These are phyloP conservation scores for Tolypocladium capitatum DNA, from an alignment of 2,329 filamentous ascomycete genomes.

Conservation along the genomic window DNA sequence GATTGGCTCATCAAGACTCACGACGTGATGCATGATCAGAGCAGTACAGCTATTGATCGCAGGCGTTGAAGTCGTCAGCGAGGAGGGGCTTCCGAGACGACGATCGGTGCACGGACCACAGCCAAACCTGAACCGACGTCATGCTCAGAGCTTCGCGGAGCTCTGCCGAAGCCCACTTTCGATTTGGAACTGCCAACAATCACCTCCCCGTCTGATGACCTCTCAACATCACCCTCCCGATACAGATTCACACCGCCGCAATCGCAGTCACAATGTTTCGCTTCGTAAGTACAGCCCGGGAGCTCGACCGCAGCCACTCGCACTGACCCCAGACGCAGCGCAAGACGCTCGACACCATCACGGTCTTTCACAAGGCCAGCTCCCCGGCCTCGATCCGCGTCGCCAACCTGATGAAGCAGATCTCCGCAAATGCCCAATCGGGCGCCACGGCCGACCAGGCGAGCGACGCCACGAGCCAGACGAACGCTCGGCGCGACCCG, in stretches of 20 bases:
- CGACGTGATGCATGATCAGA: background rate
- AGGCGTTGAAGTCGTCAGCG: background rate
- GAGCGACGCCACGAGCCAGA: conserved; percentile 49
- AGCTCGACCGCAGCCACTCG: background rate
- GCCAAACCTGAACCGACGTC: background rate
- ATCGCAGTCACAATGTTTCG: conserved; percentile 9
- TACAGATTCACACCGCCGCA: background rate
- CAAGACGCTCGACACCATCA: conserved; percentile 81
- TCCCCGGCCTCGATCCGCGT: conserved; percentile 60
- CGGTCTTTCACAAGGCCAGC: conserved; percentile 83
- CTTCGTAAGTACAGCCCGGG: conserved; percentile 7
- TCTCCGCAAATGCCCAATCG: conserved; percentile 54
- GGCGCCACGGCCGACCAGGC: conserved; percentile 64
- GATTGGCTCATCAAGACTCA: background rate
- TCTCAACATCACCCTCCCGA: background rate
- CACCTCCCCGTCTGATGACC: background rate
- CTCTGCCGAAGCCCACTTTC: background rate
- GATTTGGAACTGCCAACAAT: background rate
- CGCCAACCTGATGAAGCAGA: conserved; percentile 66
- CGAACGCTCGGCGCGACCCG: conserved; percentile 40
- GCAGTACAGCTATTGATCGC: no score
- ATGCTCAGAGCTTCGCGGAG: background rate
- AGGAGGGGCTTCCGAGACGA: background rate
- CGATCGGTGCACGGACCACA: background rate
- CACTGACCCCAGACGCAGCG: conserved; percentile 32